These are phyloP conservation scores for Amaranthus palmeri DNA, from an alignment of 148 eudicot genomes.

Conservation along the genomic window DNA sequence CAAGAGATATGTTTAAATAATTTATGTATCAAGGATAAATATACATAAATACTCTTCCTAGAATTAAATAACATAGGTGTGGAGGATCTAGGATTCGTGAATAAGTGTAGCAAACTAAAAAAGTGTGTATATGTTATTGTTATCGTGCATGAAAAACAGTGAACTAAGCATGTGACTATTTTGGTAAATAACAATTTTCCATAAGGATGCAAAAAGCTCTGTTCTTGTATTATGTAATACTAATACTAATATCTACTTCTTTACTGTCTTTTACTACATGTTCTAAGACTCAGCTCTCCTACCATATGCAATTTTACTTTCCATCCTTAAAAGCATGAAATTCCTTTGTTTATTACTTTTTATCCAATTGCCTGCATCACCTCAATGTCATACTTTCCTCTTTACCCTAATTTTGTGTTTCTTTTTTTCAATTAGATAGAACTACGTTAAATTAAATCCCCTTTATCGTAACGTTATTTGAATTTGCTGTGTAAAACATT, in stretches of 20 bases:
- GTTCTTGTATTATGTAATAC: not conserved
- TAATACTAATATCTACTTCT: not conserved
- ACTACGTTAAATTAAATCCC: too few species aligned
- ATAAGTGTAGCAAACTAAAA: not conserved
- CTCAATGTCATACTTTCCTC: constrained; percentile 4
- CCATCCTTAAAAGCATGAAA: constrained; percentile 31
- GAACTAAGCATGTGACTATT: constrained; percentile 15
- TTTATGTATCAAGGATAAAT: too few species aligned
- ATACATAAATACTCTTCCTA: too few species aligned
- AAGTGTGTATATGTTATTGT: not conserved
- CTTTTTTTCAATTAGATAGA: too few species aligned
- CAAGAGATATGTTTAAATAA: too few species aligned
- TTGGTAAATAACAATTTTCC: not conserved
- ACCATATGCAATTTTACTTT: constrained; percentile 18
- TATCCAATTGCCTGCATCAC: constrained; percentile 7
- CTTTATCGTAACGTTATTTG: too few species aligned
- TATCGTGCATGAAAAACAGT: constrained; percentile 6
- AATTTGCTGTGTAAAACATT: too few species aligned
- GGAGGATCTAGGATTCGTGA: not conserved
- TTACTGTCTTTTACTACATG: constrained; percentile 2
- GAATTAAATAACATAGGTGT: too few species aligned
- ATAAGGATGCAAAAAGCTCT: not conserved
- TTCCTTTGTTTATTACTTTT: constrained; percentile 3
- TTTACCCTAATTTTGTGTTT: not conserved
- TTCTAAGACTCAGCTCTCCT: not conserved